Percentiles rank a stretch among this genome's conserved stretches.
Evolutionary conservation across 73 alveolate species (phyloP).

Genomic region (Stentor coeruleus): DNA sequence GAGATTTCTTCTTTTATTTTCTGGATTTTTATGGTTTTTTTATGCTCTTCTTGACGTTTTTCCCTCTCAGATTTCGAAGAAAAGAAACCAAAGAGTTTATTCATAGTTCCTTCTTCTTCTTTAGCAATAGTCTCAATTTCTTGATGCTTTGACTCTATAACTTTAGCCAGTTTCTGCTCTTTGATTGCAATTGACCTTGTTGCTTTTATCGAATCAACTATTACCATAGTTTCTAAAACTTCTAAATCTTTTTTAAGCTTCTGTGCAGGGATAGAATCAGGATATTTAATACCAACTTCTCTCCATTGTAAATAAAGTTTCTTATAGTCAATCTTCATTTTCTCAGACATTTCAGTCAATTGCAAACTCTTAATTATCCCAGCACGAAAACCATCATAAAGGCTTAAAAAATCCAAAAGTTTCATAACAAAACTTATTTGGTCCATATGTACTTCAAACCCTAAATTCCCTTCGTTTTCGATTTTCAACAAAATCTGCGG

Average conservation of each 20-base stretch:
- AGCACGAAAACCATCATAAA: neutral
- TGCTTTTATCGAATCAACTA: neutral
- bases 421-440: neutral
- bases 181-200: neutral
- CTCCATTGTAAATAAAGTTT: neutral
- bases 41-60: slow-evolving; percentile 5
- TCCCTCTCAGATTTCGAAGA: slow-evolving; percentile 6
- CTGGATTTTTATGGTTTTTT: neutral
- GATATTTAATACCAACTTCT: neutral
- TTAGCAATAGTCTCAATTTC: slow-evolving; percentile 13
- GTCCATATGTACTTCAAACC: neutral
- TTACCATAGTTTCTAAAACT: neutral
- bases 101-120: slow-evolving; percentile 6
- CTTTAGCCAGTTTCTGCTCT: neutral
- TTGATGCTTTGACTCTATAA: neutral
- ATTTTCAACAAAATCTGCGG: neutral
- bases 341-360: neutral
- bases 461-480: neutral
- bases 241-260: slow-evolving; percentile 11
- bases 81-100: neutral
- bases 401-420: neutral
- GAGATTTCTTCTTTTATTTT: neutral
- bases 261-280: neutral
- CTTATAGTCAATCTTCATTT: neutral
- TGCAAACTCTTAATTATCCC: slow-evolving; percentile 2